These are phyloP conservation scores for Ulvella scutata DNA, from an alignment of 139 green algal genomes.

Conservation along the genomic window DNA sequence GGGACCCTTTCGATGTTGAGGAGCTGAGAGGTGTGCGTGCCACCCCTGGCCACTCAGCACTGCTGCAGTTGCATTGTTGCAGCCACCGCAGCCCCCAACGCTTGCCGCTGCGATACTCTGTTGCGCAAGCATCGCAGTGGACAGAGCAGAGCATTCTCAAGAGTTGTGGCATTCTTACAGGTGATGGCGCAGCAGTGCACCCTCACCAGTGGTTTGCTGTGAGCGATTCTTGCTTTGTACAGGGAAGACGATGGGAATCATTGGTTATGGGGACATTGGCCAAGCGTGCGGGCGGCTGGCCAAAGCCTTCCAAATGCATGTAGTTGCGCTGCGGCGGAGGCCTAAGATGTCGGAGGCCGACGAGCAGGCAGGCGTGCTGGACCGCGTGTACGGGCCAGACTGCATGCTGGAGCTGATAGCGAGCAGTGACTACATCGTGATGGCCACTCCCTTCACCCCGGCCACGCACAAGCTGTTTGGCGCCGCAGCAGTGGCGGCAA, in stretches of 20 bases:
- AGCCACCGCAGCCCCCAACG: no score
- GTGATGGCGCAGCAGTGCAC: no score
- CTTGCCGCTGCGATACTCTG: no score
- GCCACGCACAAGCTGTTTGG: constrained; percentile 38
- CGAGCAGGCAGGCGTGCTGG: constrained; percentile 25
- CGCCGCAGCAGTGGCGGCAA: constrained; percentile 31
- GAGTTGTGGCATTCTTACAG: no score
- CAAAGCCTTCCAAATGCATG: constrained; percentile 52
- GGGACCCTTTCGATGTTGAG: constrained; percentile 38
- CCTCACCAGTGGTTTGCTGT: no score
- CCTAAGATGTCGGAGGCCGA: constrained; percentile 34
- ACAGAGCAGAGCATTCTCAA: no score
- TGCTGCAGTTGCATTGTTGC: no score
- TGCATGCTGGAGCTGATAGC: constrained; percentile 39
- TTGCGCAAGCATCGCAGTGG: no score
- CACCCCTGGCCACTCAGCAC: neutral
- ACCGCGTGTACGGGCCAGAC: constrained; percentile 30
- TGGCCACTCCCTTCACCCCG: constrained; percentile 43
- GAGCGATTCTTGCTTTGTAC: no score
- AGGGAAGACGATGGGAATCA: constrained; percentile 51
- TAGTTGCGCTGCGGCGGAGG: constrained; percentile 39
- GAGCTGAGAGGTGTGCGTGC: constrained; percentile 32
- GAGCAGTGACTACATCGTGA: constrained; percentile 54
- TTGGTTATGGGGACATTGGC: constrained; percentile 67
- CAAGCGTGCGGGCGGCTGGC: constrained; percentile 28